Conservation (phyloP, 148 eudicot genomes). For the Nepenthes gracilis region DNA sequence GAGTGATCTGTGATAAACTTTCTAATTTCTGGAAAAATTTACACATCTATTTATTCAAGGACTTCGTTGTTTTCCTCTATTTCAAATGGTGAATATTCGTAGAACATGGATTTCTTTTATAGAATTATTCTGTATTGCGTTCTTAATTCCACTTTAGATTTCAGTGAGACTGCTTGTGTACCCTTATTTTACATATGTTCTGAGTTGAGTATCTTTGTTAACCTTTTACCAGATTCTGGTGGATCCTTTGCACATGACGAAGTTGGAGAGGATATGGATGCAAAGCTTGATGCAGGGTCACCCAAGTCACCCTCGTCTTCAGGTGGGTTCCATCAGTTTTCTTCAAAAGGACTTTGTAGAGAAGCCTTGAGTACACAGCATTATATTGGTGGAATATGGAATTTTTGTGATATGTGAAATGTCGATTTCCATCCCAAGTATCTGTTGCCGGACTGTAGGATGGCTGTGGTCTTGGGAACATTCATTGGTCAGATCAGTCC, state of each 20-base stretch:
- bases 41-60: too few relatives aligned
- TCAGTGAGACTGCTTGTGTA: background rate
- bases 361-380: slow-evolving; percentile 80
- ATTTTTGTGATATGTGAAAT: slow-evolving; percentile 57
- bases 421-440: slow-evolving; percentile 57
- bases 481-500: slow-evolving; percentile 65
- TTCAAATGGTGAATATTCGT: too few relatives aligned
- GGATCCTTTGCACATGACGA: slow-evolving; percentile 67
- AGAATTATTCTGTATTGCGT: too few relatives aligned
- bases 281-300: slow-evolving; percentile 44
- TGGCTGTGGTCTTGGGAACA: slow-evolving; percentile 83
- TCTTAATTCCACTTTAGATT: too few relatives aligned
- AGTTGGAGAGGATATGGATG: slow-evolving; percentile 60
- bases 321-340: slow-evolving; percentile 99
- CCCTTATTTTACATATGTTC: background rate
- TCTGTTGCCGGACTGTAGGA: slow-evolving; percentile 68
- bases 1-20: too few relatives aligned
- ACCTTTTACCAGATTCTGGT: slow-evolving; percentile 65
- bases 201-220: background rate
- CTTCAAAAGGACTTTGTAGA: slow-evolving; percentile 97
- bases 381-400: slow-evolving; percentile 65
- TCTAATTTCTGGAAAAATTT: too few relatives aligned
- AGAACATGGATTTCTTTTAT: too few relatives aligned
- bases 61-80: too few relatives aligned
- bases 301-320: slow-evolving; percentile 96